phyloP scores from a whole-genome alignment of 2,329 filamentous ascomycete genomes.

The Trichophyton rubrum region DNA sequence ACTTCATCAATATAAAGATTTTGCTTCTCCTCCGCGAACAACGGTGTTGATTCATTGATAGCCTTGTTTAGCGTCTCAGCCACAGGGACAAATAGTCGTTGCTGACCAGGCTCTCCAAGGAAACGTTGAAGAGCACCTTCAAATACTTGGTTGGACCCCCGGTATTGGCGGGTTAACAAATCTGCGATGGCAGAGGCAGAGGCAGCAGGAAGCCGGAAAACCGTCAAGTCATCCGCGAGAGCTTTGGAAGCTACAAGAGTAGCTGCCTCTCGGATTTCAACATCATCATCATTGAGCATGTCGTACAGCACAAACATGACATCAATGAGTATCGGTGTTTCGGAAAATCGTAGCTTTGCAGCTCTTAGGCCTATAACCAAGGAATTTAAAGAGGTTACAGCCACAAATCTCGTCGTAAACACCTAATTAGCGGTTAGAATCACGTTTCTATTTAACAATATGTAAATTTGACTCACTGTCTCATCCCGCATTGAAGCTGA shows the following conservation, averaged over 20 bases:
- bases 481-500: conserved; percentile 31
- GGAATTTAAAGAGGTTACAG: conserved; percentile 23
- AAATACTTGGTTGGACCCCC: conserved; percentile 22
- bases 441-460: neutral
- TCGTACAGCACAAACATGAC: conserved; percentile 59
- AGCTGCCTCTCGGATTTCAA: conserved; percentile 63
- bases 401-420: conserved; percentile 30
- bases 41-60: conserved; percentile 30
- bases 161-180: conserved; percentile 27
- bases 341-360: conserved; percentile 14
- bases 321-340: conserved; percentile 35
- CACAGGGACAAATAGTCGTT: conserved; percentile 18
- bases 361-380: conserved; percentile 34
- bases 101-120: conserved; percentile 19
- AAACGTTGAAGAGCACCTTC: conserved; percentile 29
- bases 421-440: conserved; percentile 18
- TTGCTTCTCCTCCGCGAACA: conserved; percentile 84
- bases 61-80: conserved; percentile 23
- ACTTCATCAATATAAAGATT: conserved; percentile 86
- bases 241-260: conserved; percentile 30
- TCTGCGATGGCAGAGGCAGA: conserved; percentile 32
- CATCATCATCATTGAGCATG: conserved; percentile 76
- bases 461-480: conserved; percentile 22
- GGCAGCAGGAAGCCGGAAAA: conserved; percentile 33
- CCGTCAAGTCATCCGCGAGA: conserved; percentile 17